phyloP scores from a whole-genome alignment of 768 basidiomycete genomes.

The Boletus subparvulus region DNA sequence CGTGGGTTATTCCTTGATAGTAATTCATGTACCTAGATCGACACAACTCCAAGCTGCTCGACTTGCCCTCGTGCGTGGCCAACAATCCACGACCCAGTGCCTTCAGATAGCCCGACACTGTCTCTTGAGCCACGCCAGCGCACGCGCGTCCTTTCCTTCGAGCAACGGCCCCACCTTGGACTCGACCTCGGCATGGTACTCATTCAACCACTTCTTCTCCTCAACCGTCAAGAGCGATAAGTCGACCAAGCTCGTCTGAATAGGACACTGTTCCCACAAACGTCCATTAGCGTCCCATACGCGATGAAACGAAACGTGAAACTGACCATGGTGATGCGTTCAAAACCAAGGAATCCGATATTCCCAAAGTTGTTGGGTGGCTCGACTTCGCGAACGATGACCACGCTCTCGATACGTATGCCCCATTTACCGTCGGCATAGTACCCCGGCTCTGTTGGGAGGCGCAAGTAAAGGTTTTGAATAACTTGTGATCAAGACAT shows the following conservation, averaged over 20 bases:
- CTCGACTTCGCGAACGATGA: slow-evolving; percentile 68
- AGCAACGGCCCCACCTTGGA: slow-evolving; percentile 60
- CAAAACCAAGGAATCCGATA: slow-evolving; percentile 80
- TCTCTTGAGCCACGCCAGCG: slow-evolving; percentile 24
- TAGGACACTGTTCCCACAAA: slow-evolving; percentile 56
- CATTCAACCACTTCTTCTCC: slow-evolving; percentile 83
- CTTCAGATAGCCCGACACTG: slow-evolving; percentile 16
- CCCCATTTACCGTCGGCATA: slow-evolving; percentile 90
- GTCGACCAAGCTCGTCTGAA: slow-evolving; percentile 83
- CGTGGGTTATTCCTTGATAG: not conserved
- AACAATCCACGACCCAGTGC: not conserved
- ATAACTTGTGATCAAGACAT: not conserved
- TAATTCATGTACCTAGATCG: not conserved
- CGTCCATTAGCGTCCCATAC: not conserved
- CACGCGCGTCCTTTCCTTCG: slow-evolving; percentile 30
- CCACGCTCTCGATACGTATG: slow-evolving; percentile 89
- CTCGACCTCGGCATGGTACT: slow-evolving; percentile 73
- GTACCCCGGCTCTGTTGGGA: slow-evolving; percentile 74
- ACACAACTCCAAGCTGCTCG: not conserved
- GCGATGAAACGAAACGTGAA: not conserved
- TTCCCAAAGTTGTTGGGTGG: slow-evolving; percentile 81
- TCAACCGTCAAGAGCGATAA: slow-evolving; percentile 52
- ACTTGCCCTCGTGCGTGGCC: not conserved
- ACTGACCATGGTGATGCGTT: slow-evolving; percentile 83
- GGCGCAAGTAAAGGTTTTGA: not conserved